Evolutionary conservation across 495 filamentous ascomycete genomes (phyloP), one percentile per base, ranked within the genome.

Genomic region (Articulospora tetracladia): DNA sequence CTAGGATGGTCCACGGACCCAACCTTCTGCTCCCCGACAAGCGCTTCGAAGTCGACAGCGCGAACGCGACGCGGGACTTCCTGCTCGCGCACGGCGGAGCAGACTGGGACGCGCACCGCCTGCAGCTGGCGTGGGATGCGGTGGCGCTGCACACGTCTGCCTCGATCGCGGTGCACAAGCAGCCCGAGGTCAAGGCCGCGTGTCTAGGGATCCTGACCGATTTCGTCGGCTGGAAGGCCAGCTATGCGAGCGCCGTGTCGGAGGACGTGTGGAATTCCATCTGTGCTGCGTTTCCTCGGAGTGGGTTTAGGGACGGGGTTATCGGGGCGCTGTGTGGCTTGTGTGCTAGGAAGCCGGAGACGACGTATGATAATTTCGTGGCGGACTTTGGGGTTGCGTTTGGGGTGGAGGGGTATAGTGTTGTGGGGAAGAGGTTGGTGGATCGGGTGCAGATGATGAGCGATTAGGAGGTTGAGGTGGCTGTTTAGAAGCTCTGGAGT

Each of bases 21-120:
- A 63, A 61, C 4, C 26, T 81, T 27, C 57, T 79, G 11, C 71
- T 68, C 17, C 50, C 57, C 10, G 77, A 81, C 64, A 79, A 77
- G 55, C 72, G 81, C 3, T 84, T 84, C 68, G 80, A 85, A 61
- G 80, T 86, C 27, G 80, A 85, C 56, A 71, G 80, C 41, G 82
- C 80, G 7, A 74, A 79, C 59, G 73, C 70, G 1, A 78, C 80
- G 2, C 66, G 75, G 0, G 71, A 71, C 0, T 84, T 80, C 53
- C 53, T 83, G 1, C 44, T 17, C 8, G 28, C 75, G 53, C 55
- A 27, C 1, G 53, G 20, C 17, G 63, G 65, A 2, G 51, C 36
- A 8, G 46, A 64, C 3, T 82, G 76, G 76, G 68, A 76, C 36
- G 52, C 70, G 41, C 65, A 67, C 22, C 65, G 73, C 0, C 25